Evolutionary conservation across 164 flowering plant genomes (phyloP), one percentile per base, ranked within the genome.

Genomic region (Annona squamosa): DNA sequence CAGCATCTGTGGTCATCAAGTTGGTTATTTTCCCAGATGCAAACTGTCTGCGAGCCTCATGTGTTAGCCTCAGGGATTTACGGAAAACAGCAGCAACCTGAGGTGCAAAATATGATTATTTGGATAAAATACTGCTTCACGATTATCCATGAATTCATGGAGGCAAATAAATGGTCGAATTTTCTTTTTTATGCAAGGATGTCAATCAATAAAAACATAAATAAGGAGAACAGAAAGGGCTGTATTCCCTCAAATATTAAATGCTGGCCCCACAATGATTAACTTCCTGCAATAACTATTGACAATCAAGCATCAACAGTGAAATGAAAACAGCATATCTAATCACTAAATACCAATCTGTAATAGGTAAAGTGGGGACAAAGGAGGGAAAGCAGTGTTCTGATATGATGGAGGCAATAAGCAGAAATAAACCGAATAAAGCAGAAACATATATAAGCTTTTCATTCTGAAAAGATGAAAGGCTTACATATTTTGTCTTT

Each of bases 1-100:
- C 97, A 79, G 98, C 94, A 88, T 95, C 99, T 59, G 97, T 91
- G 56, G 99, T 95, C 94, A 95, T 93, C 85, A 95, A 79, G 84
- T 95, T 95, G 71, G 99, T 95, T 73, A 95, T 90, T 84, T 95
- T 95, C 72, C 99, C 98, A 76, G 97, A 80, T 13, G 93, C 74
- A 78, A 93, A 87, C 65, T 82, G 82, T 78, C 78, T 85, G 26
- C 98, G 99, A 73, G 90, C 82, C 80, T 93, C 97, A 79, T 90
- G 88, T 59, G 97, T 93, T 67, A 95, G 81, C 82, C 90, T 87
- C 59, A 95, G 76, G 48, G 99, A 86, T 85, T 95, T 95, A 18
- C 98, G 91, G 78, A 93, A 95, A 6, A 95, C 95, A 75, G 97
- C 93, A 83, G 98, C 99, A 83, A 93, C 81, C 97, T 91, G 75